Base-by-base conservation (phyloP, 306 rosid species). In the Lathyrus oleraceus region DNA sequence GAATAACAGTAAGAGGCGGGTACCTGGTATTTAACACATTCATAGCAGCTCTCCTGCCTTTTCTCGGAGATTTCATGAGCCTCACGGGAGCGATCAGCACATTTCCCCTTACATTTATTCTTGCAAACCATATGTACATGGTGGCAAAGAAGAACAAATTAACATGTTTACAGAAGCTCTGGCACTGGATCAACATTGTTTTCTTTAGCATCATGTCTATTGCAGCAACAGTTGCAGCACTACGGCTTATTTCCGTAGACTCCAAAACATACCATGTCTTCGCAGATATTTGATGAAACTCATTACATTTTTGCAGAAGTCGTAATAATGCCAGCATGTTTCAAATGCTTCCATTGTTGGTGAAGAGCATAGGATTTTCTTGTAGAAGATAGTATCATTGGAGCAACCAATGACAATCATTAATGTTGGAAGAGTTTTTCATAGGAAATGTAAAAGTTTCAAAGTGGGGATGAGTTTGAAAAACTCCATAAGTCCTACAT, bases 11-110 rank as follows among this genome's bases (percentile, higher is more conserved):
- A 1, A 85, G 96, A 83, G 99, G 99, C 10, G 92, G 99, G 32
- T 94, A 91, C 86, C 74, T 94, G 45, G 68, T 84, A 8, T 45
- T 90, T 5, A 91, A 87, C 62, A 91, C 96, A 8, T 69, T 91
- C 2, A 83, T 94, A 8, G 21, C 99, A 0, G 97, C 99, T 28
- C 87, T 88, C 17, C 59, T 94, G 32, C 99, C 99, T 4, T 94
- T 94, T 87, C 95, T 94, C 0, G 99, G 99, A 82, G 99, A 91
- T 54, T 94, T 94, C 85, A 91, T 91, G 96, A 94, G 96, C 75
- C 97, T 94, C 39, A 94, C 99, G 0, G 97, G 99, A 23, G 97
- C 99, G 2, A 82, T 91, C 60, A 94, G 97, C 84, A 87, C 92
- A 38, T 94, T 91, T 72, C 99, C 99, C 5, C 92, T 94, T 5